phyloP scores from a whole-genome alignment of 257 asterid genomes.

The Primulina huaijiensis region DNA sequence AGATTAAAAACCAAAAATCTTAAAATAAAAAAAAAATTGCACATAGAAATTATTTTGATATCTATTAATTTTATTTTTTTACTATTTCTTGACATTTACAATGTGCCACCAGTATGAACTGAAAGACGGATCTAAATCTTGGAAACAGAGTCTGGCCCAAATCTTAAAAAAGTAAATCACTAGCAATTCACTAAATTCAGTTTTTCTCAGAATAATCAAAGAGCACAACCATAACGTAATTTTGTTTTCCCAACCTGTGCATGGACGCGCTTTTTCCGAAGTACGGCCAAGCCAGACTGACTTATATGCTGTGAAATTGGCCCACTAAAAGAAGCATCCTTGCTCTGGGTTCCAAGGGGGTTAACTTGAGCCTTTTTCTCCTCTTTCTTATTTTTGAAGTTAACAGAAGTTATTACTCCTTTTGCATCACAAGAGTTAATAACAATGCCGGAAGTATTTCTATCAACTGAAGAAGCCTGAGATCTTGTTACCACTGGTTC shows the following conservation, averaged over 20 bases:
- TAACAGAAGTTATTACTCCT: conserved; percentile 45
- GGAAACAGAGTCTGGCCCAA: background rate
- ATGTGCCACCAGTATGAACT: too few species aligned
- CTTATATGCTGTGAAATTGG: conserved; percentile 53
- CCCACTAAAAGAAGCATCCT: conserved; percentile 49
- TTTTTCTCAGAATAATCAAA: conserved; percentile 17
- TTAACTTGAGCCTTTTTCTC: conserved; percentile 41
- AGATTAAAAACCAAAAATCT: too few species aligned
- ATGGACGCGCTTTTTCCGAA: conserved; percentile 69
- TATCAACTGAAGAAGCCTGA: conserved; percentile 43
- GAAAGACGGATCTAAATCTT: background rate
- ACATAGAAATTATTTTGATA: background rate
- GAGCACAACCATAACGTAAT: background rate
- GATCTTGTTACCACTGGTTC: conserved; percentile 46
- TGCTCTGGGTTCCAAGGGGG: conserved; percentile 42
- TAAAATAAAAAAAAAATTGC: background rate
- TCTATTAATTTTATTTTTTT: too few species aligned
- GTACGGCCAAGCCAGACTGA: conserved; percentile 63
- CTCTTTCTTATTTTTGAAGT: conserved; percentile 40
- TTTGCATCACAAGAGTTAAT: conserved; percentile 50
- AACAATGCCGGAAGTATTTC: conserved; percentile 41
- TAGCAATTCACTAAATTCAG: conserved; percentile 1
- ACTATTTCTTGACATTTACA: too few species aligned
- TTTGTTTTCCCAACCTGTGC: conserved; percentile 56
- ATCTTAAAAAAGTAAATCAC: background rate